These are phyloP conservation scores for Triticum aestivum DNA, from an alignment of 176 grass and related monocot genomes.

Conservation along the genomic window IWGSC_CS_RefSeq_v2.1 NC_057809.1:97257777-97258276, in stretches of 20 bases:
- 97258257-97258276: neutral
- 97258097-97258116: neutral
- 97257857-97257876: neutral
- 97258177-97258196: neutral
- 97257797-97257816: neutral
- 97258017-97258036: neutral
- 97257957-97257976: neutral
- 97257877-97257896: neutral
- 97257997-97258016: neutral
- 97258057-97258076: neutral
- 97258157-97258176: neutral
- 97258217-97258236: neutral
- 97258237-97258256: neutral
- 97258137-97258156: neutral
- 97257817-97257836: neutral
- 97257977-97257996: neutral
- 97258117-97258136: neutral
- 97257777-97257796: neutral
- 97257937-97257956: neutral
- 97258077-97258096: neutral
- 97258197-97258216: neutral
- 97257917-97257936: neutral
- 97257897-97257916: neutral
- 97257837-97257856: neutral
- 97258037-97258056: neutral